phyloP scores from a whole-genome alignment of 371 early-diverging fungal genomes.

The Gilbertella persicaria region DNA sequence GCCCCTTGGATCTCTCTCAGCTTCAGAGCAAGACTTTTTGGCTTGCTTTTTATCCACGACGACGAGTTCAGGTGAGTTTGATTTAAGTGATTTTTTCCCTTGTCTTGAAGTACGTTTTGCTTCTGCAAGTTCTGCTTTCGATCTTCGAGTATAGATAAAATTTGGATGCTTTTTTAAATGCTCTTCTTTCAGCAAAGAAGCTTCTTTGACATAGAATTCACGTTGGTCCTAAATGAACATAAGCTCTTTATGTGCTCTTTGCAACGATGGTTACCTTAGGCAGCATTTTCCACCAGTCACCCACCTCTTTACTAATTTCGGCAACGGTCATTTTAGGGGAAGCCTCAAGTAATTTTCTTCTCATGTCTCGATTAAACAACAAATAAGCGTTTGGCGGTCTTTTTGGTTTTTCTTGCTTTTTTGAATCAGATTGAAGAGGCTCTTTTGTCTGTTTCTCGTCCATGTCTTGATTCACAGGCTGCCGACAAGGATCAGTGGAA shows the following conservation, averaged over 20 bases:
- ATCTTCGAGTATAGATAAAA: slow-evolving; percentile 65
- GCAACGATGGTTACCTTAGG: slow-evolving; percentile 23
- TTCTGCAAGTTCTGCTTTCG: slow-evolving; percentile 61
- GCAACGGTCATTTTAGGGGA: slow-evolving; percentile 60
- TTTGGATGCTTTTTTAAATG: slow-evolving; percentile 65
- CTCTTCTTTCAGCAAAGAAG: slow-evolving; percentile 59
- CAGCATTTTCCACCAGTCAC: slow-evolving; percentile 55
- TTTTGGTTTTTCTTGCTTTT: slow-evolving; percentile 35
- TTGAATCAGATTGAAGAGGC: background rate
- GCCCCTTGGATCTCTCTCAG: slow-evolving; percentile 52
- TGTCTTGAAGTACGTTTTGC: slow-evolving; percentile 14
- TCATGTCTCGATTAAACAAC: slow-evolving; percentile 61
- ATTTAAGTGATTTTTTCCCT: slow-evolving; percentile 31
- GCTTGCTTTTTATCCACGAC: slow-evolving; percentile 10
- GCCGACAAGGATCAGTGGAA: slow-evolving; percentile 6
- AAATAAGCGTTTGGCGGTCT: slow-evolving; percentile 70
- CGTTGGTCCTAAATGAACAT: slow-evolving; percentile 28
- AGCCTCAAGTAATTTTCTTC: slow-evolving; percentile 51
- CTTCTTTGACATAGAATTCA: slow-evolving; percentile 43
- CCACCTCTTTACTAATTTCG: slow-evolving; percentile 61
- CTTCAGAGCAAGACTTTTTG: slow-evolving; percentile 19
- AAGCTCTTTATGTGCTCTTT: background rate
- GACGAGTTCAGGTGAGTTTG: slow-evolving; percentile 13
- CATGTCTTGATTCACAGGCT: too few relatives aligned
- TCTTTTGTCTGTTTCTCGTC: background rate